Conservation (phyloP, 2,329 filamentous ascomycete genomes). For the Raffaelea deltoideospora region DNA sequence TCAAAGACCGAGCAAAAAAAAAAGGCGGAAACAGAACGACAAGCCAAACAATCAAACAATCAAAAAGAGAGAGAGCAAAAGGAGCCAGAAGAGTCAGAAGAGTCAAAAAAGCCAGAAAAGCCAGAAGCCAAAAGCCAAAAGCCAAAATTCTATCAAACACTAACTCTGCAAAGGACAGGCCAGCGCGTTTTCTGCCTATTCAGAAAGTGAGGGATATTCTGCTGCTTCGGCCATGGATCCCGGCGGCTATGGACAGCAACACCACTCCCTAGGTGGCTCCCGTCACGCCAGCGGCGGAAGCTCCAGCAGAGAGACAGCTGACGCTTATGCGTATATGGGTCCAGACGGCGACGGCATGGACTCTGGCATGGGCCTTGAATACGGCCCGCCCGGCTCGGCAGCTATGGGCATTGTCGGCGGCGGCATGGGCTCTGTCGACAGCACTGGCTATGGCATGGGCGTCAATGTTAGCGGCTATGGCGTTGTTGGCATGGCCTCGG, state of each 20-base stretch:
- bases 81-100: too few relatives aligned
- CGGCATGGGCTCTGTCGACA: background rate
- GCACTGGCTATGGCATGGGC: background rate
- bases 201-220: too few relatives aligned
- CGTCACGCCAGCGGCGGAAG: background rate
- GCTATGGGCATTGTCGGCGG: background rate
- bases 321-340: background rate
- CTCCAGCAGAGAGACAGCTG: background rate
- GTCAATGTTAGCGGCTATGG: background rate
- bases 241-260: background rate
- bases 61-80: too few relatives aligned
- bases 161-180: too few relatives aligned
- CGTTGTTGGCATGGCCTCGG: background rate
- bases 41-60: too few relatives aligned
- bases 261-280: too few relatives aligned
- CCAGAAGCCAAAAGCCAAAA: too few relatives aligned
- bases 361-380: background rate
- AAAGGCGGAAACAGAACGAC: too few relatives aligned
- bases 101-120: too few relatives aligned
- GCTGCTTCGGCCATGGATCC: slow-evolving; percentile 1
- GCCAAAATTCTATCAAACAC: too few relatives aligned
- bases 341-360: background rate
- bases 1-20: too few relatives aligned
- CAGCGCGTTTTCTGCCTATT: background rate
- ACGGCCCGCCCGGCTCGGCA: background rate